These are phyloP conservation scores for Leptographium wingfieldii DNA, from an alignment of 2,329 filamentous ascomycete genomes.

Conservation along the genomic window DNA sequence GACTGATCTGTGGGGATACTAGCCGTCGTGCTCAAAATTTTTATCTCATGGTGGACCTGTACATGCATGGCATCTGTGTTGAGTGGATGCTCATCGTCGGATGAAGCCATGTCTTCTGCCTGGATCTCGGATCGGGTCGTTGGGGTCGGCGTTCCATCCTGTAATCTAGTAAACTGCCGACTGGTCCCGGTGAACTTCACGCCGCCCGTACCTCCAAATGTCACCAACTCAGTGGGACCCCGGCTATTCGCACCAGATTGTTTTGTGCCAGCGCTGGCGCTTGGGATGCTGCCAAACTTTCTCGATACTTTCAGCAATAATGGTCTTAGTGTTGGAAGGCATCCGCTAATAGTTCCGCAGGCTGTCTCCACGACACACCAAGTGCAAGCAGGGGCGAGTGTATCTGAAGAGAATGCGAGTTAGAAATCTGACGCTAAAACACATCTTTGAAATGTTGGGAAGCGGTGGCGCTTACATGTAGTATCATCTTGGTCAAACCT, in stretches of 20 bases:
- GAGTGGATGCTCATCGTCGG: neutral
- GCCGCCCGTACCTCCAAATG: neutral
- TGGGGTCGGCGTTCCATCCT: neutral
- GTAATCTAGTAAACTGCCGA: neutral
- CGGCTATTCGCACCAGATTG: neutral
- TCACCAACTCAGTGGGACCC: neutral
- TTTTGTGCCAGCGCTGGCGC: neutral
- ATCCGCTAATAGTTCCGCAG: conserved; percentile 27
- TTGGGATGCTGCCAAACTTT: conserved; percentile 6
- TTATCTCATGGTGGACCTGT: neutral
- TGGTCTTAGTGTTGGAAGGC: conserved; percentile 29
- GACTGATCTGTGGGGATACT: neutral
- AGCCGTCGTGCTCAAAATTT: neutral
- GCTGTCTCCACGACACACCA: conserved; percentile 22
- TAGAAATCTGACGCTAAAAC: neutral
- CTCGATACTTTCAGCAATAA: conserved; percentile 7
- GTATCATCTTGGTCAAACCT: conserved; percentile 16
- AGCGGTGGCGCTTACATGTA: conserved; percentile 7
- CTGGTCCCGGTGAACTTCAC: neutral
- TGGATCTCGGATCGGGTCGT: neutral
- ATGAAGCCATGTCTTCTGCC: neutral
- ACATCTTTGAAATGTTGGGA: too few relatives aligned
- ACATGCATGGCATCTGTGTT: neutral
- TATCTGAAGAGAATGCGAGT: conserved; percentile 7
- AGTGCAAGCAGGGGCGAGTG: conserved; percentile 17